phyloP scores from a whole-genome alignment of 257 asterid genomes.

The Thymus mandschuricus region DNA sequence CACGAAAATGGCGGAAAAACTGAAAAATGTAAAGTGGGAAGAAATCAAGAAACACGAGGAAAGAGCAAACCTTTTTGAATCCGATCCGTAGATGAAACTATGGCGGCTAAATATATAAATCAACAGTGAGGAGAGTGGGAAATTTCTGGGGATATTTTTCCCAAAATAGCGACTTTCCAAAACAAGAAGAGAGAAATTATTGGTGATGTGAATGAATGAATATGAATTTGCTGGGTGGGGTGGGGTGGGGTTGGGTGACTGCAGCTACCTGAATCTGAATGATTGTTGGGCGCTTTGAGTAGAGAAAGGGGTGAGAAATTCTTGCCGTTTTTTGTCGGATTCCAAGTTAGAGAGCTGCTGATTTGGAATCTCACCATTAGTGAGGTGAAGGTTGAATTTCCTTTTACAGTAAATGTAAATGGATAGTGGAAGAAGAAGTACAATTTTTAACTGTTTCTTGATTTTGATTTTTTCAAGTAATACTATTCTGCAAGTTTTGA shows the following conservation, averaged over 20 bases:
- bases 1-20: slow-evolving; percentile 26
- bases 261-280: slow-evolving; percentile 8
- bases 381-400: background rate
- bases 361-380: slow-evolving; percentile 19
- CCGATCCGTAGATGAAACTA: slow-evolving; percentile 33
- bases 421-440: background rate
- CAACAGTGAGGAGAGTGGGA: slow-evolving; percentile 22
- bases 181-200: slow-evolving; percentile 35
- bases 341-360: background rate
- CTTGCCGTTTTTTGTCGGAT: background rate
- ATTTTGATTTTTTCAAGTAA: too few relatives aligned
- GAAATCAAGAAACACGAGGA: slow-evolving; percentile 31
- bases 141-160: slow-evolving; percentile 28
- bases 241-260: slow-evolving; percentile 30
- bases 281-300: slow-evolving; percentile 31
- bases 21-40: slow-evolving; percentile 23
- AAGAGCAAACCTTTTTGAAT: background rate
- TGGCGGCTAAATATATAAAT: slow-evolving; percentile 39
- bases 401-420: background rate
- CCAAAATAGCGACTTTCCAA: slow-evolving; percentile 29
- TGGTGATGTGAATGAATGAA: slow-evolving; percentile 27
- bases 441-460: too few relatives aligned
- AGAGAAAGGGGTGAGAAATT: slow-evolving; percentile 7
- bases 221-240: too few relatives aligned
- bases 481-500: too few relatives aligned